phyloP scores from a whole-genome alignment of 805 yeast genomes.

The Candida corydali region DNA sequence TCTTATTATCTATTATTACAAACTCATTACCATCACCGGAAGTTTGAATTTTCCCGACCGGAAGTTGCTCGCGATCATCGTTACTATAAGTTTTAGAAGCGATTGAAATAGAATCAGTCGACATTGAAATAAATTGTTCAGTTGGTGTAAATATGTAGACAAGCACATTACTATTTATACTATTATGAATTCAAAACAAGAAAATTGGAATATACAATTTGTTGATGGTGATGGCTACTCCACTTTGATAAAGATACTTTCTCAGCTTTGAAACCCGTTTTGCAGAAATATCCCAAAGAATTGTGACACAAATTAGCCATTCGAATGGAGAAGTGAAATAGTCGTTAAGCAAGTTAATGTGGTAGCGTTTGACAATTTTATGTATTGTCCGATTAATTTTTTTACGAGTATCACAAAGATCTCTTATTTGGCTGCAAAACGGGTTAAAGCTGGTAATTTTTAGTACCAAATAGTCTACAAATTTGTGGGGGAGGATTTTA shows the following conservation, averaged over 20 bases:
- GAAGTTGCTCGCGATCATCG: background rate
- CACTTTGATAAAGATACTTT: background rate
- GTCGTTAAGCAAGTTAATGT: too few species aligned
- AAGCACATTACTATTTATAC: too few species aligned
- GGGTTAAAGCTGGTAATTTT: background rate
- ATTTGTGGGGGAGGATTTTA: background rate
- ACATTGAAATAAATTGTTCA: background rate
- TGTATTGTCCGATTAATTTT: too few species aligned
- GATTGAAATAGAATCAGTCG: slow-evolving; percentile 3
- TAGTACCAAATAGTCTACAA: too few species aligned
- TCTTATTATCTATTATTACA: slow-evolving; percentile 37
- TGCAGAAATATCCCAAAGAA: too few species aligned
- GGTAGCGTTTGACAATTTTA: too few species aligned
- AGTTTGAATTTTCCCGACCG: slow-evolving; percentile 17
- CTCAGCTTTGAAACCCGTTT: background rate
- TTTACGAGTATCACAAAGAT: too few species aligned
- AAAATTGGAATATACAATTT: too few species aligned
- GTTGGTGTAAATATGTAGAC: too few species aligned
- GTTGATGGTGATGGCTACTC: background rate
- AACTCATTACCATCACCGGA: slow-evolving; percentile 38
- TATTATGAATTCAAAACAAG: background rate
- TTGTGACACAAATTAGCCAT: too few species aligned
- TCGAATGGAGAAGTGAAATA: too few species aligned
- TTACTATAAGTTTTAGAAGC: slow-evolving; percentile 1
- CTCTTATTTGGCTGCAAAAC: background rate